phyloP scores from a whole-genome alignment of 495 filamentous ascomycete genomes.

The Lasiosphaeria ovina region DNA sequence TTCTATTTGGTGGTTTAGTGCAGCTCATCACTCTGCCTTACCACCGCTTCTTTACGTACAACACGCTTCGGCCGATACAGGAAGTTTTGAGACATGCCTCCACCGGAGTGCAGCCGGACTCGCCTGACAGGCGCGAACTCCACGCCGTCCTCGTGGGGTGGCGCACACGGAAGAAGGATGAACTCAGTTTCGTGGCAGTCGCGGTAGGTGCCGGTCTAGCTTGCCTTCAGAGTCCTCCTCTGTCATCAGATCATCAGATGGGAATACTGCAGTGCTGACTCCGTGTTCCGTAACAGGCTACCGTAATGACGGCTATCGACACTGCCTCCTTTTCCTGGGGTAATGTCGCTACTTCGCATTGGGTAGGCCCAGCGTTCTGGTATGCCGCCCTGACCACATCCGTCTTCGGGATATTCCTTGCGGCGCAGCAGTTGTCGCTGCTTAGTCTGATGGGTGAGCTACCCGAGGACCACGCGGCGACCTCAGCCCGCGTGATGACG shows the following conservation, averaged over 20 bases:
- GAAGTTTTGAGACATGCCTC: not conserved
- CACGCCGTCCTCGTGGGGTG: not conserved
- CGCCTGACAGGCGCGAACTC: not conserved
- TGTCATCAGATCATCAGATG: no score
- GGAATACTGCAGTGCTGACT: not conserved
- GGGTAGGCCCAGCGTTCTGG: constrained; percentile 13
- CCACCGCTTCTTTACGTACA: constrained; percentile 8
- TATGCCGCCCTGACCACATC: constrained; percentile 2
- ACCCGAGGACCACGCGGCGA: not conserved
- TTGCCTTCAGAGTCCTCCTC: not conserved
- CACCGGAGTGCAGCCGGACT: not conserved
- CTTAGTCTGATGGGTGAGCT: not conserved
- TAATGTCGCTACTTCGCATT: constrained; percentile 2
- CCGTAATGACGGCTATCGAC: constrained; percentile 9
- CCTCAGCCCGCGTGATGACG: not conserved
- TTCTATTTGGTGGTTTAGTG: constrained; percentile 3
- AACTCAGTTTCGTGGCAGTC: not conserved
- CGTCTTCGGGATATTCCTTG: not conserved
- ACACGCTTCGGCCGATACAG: constrained; percentile 5
- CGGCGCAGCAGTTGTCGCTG: not conserved
- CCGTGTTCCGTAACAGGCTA: not conserved
- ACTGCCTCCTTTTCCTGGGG: constrained; percentile 3
- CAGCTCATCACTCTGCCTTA: constrained; percentile 10
- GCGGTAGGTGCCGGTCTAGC: constrained; percentile 1
- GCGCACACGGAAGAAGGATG: constrained; percentile 7